Base-by-base conservation (phyloP, 2,329 filamentous ascomycete genomes). In the Rhynchosporium agropyri region DNA sequence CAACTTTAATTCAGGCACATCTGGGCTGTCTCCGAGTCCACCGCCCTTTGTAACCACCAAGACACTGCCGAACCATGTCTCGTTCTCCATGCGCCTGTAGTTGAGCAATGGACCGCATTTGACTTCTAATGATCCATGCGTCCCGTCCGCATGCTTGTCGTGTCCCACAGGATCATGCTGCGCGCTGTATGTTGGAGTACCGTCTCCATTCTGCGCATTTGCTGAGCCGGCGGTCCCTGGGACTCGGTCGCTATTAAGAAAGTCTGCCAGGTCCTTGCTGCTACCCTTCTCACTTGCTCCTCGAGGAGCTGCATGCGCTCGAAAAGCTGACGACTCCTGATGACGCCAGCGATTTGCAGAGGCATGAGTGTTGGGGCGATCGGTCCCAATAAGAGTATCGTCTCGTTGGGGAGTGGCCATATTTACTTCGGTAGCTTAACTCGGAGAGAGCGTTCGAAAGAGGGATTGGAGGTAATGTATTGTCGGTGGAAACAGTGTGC, bases 41-140 rank as follows among this genome's bases (percentile, higher is more conserved):
- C 89, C 89, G 4, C 92, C 89, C 58, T 83, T 87, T 15, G 89
- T 90, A 58, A 97, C 92, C 56, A 97, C 79, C 70, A 97, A 79
- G 7, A 96, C 90, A 74, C 92, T 96, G 63, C 94, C 93, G 70
- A 90, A 81, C 93, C 94, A 98, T 46, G 77, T 78, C 45, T 79
- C 79, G 33, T 82, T 83, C 70, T 88, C 84, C 85, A 89, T 92
- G 71, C 85, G 84, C 67, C 88, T 83, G 75, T 92, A 94, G 77
- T 94, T 94, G 66, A 94, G 77, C 67, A 94, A 78, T 26, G 90
- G 90, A 0, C 90, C 90, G 69, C 85, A 88, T 13, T 89, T 79
- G 33, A 92, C 82, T 65, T 90, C 85, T 71, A 79, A 82, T 51
- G 81, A 65, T 10, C 65, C 63, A 33, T 57, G 64, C 4, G 42